Conservation (phyloP, 108 stramenopile genomes). For the Pseudonitzschia multiseries region DNA sequence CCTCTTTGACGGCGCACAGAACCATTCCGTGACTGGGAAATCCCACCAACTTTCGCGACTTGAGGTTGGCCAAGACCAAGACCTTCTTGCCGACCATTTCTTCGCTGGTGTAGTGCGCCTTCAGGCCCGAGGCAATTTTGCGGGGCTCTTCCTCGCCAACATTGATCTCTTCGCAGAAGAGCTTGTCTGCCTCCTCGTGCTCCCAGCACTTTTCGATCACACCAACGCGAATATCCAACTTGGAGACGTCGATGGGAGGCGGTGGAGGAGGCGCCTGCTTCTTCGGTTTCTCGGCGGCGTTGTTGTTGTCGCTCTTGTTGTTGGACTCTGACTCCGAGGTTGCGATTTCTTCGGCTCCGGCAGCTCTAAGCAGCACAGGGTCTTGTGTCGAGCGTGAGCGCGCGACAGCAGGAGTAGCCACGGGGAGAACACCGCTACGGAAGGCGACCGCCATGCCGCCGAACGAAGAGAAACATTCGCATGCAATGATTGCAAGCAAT, state of each 20-base stretch:
- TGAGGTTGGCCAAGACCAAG: slow-evolving; percentile 90
- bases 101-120: slow-evolving; percentile 66
- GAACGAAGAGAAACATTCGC: background rate
- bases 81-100: slow-evolving; percentile 78
- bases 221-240: slow-evolving; percentile 82
- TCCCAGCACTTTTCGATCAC: slow-evolving; percentile 84
- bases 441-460: background rate
- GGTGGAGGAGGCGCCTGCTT: background rate
- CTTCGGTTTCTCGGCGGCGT: background rate
- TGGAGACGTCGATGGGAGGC: slow-evolving; percentile 45
- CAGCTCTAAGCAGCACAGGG: background rate
- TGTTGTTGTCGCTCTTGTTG: too few relatives aligned
- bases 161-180: slow-evolving; percentile 95
- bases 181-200: slow-evolving; percentile 88
- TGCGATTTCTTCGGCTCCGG: background rate
- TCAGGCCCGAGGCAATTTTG: slow-evolving; percentile 85
- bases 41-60: slow-evolving; percentile 79
- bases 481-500: background rate
- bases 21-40: slow-evolving; percentile 93
- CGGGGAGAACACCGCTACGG: background rate
- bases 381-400: background rate
- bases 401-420: background rate
- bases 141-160: slow-evolving; percentile 84
- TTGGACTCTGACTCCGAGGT: too few relatives aligned
- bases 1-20: slow-evolving; percentile 61